Evolutionary conservation across 2,329 filamentous ascomycete species (phyloP).

Genomic region (Arthrobotrys iridis): DNA sequence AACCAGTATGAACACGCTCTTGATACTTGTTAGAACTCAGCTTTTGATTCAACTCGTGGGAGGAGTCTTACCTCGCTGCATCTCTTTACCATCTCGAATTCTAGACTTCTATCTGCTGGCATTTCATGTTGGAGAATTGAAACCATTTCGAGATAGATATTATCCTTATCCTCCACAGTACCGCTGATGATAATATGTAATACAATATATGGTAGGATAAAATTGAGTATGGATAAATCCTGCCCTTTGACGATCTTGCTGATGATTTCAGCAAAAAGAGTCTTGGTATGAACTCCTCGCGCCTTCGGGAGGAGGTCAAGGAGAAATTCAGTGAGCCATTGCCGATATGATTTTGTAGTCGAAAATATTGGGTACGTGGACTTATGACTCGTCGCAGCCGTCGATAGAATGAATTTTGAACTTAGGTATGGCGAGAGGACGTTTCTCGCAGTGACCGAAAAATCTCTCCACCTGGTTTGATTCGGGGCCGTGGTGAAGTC

Average conservation of each 20-base stretch:
- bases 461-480: constrained; percentile 77
- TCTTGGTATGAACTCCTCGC: constrained; percentile 76
- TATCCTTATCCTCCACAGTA: constrained; percentile 70
- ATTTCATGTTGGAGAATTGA: constrained; percentile 75
- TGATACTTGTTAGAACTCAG: not conserved
- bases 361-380: constrained; percentile 82
- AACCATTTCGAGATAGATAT: constrained; percentile 78
- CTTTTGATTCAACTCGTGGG: not conserved
- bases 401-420: constrained; percentile 80
- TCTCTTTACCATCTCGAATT: constrained; percentile 79
- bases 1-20: constrained; percentile 76
- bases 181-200: constrained; percentile 84
- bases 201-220: constrained; percentile 86
- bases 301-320: constrained; percentile 82
- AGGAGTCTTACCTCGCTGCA: constrained; percentile 79
- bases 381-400: constrained; percentile 67
- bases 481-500: constrained; percentile 57
- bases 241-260: constrained; percentile 84
- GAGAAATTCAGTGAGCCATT: constrained; percentile 83
- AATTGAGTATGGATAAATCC: constrained; percentile 85
- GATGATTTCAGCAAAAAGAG: constrained; percentile 79
- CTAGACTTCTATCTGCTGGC: constrained; percentile 66
- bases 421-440: constrained; percentile 87
- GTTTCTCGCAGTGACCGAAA: constrained; percentile 81
- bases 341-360: constrained; percentile 73